A percentile compares a stretch with the other conserved stretches of the same genome.
Evolutionary conservation across 768 basidiomycete genomes (phyloP).

Genomic region (Phylloporus rhodoxanthus): DNA sequence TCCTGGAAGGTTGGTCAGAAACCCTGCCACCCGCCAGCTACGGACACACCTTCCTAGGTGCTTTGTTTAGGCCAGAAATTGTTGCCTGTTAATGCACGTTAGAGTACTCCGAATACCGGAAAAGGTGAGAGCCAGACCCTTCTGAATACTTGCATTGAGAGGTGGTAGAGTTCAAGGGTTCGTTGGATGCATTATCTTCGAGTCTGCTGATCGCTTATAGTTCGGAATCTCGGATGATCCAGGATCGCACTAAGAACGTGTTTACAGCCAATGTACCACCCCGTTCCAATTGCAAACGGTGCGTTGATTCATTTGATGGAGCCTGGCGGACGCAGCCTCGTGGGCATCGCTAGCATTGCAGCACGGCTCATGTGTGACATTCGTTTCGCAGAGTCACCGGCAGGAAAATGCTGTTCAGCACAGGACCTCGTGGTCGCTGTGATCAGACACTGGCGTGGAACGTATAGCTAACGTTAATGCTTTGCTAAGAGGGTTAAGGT

Average conservation of each 20-base stretch:
- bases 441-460: background rate
- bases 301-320: conserved; percentile 1
- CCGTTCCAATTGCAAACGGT: background rate
- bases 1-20: background rate
- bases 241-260: conserved; percentile 11
- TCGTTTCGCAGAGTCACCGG: background rate
- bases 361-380: background rate
- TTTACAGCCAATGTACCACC: background rate
- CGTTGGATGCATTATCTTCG: background rate
- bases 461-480: conserved; percentile 2
- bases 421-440: conserved; percentile 1
- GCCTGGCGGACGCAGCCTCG: background rate
- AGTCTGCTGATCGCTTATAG: conserved; percentile 10
- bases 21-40: background rate
- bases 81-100: conserved; percentile 7
- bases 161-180: background rate
- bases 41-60: conserved; percentile 12
- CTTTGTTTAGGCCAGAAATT: background rate
- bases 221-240: background rate
- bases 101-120: background rate
- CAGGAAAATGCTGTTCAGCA: background rate
- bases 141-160: conserved; percentile 2
- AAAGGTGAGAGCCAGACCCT: conserved; percentile 1
- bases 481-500: background rate
- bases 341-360: background rate